A percentile compares a stretch with the other conserved stretches of the same genome.
These are phyloP conservation scores for Xylogone sp. DNA, from an alignment of 2,329 filamentous ascomycete species.

Conservation along the genomic window DNA sequence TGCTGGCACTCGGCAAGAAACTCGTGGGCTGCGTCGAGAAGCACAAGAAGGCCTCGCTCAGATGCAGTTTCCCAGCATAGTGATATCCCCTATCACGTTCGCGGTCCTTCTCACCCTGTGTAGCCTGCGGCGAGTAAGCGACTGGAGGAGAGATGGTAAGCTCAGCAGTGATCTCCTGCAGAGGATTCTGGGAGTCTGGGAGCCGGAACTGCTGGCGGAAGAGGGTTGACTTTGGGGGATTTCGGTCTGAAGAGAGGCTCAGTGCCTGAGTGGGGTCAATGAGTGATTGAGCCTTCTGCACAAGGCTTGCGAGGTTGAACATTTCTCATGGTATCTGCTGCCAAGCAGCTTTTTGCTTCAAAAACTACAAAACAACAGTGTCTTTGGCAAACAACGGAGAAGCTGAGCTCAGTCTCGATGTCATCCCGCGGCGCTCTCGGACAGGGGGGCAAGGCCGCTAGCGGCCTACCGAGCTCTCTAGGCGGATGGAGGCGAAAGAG, in stretches of 20 bases:
- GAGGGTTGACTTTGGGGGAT: constrained; percentile 85
- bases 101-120: constrained; percentile 66
- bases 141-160: constrained; percentile 73
- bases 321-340: constrained; percentile 36
- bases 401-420: constrained; percentile 4
- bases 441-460: constrained; percentile 6
- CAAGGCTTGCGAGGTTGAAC: constrained; percentile 72
- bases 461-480: constrained; percentile 12
- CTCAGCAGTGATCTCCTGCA: constrained; percentile 96
- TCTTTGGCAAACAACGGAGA: background rate
- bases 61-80: constrained; percentile 87
- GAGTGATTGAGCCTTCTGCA: constrained; percentile 92
- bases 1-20: constrained; percentile 76
- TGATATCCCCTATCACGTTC: constrained; percentile 69
- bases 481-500: constrained; percentile 12
- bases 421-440: constrained; percentile 3
- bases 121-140: constrained; percentile 47
- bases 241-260: constrained; percentile 68
- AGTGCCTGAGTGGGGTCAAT: constrained; percentile 84
- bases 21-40: constrained; percentile 93
- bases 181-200: constrained; percentile 83
- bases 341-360: background rate
- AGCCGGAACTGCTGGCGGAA: constrained; percentile 97
- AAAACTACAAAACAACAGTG: background rate
- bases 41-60: constrained; percentile 93